Conservation (phyloP, 495 filamentous ascomycete species). For the Pseudevernia furfuracea region DNA sequence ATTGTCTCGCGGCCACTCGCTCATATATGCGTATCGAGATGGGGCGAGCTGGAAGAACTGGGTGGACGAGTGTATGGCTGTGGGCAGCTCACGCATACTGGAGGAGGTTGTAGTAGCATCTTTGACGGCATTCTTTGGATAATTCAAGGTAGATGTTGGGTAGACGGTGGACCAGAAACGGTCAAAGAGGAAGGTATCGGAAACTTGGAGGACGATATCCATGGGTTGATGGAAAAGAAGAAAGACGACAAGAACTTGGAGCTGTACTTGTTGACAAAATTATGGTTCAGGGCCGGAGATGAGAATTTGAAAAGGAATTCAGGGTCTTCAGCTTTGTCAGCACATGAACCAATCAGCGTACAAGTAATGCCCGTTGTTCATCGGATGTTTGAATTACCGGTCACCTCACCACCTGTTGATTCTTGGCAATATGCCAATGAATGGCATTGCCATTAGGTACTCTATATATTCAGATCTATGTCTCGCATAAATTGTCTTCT, state of each 20-base stretch:
- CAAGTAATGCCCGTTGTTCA: background rate
- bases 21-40: slow-evolving; percentile 71
- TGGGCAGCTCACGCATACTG: slow-evolving; percentile 35
- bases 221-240: slow-evolving; percentile 40
- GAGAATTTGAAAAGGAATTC: too few relatives aligned
- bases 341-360: background rate
- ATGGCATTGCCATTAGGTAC: too few relatives aligned
- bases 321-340: background rate
- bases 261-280: too few relatives aligned
- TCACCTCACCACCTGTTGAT: too few relatives aligned
- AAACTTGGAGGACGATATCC: slow-evolving; percentile 84
- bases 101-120: slow-evolving; percentile 35
- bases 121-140: slow-evolving; percentile 16
- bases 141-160: slow-evolving; percentile 47
- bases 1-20: slow-evolving; percentile 72
- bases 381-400: background rate
- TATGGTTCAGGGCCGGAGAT: too few relatives aligned
- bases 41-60: slow-evolving; percentile 63
- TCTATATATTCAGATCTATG: too few relatives aligned
- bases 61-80: slow-evolving; percentile 64
- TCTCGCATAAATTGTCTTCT: too few relatives aligned
- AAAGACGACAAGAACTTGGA: slow-evolving; percentile 9
- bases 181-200: slow-evolving; percentile 80
- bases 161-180: slow-evolving; percentile 64
- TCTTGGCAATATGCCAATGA: too few relatives aligned